phyloP scores from a whole-genome alignment of 805 yeast species.

The Metschnikowia amazonensis region DNA sequence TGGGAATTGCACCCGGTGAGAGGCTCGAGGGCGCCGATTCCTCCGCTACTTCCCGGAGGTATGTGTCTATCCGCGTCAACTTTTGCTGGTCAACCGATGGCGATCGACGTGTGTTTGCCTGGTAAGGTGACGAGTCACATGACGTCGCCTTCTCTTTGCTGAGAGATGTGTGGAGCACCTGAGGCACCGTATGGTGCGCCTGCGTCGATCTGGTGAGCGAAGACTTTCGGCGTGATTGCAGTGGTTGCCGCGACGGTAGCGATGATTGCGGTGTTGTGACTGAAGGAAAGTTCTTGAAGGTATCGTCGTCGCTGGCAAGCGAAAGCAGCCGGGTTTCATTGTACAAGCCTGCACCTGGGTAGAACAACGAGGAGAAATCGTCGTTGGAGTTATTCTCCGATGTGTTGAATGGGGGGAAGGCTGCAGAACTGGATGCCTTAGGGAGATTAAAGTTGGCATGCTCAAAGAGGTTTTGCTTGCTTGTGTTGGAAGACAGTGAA shows the following conservation, averaged over 20 bases:
- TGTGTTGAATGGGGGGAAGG: slow-evolving; percentile 19
- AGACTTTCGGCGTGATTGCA: slow-evolving; percentile 16
- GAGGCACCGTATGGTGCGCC: slow-evolving; percentile 6
- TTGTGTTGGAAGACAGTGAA: slow-evolving; percentile 32
- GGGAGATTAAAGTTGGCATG: slow-evolving; percentile 11
- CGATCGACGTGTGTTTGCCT: background rate
- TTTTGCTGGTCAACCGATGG: slow-evolving; percentile 5
- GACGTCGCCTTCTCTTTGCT: slow-evolving; percentile 3
- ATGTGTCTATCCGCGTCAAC: slow-evolving; percentile 4
- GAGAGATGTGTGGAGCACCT: slow-evolving; percentile 9
- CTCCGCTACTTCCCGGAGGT: slow-evolving; percentile 15
- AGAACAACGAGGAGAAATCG: slow-evolving; percentile 12
- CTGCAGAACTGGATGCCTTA: slow-evolving; percentile 15
- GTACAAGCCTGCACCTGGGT: slow-evolving; percentile 9
- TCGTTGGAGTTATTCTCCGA: slow-evolving; percentile 17
- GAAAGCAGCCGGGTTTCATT: slow-evolving; percentile 15
- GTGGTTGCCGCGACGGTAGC: slow-evolving; percentile 17
- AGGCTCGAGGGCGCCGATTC: slow-evolving; percentile 4
- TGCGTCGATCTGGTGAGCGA: slow-evolving; percentile 14
- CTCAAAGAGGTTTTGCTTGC: slow-evolving; percentile 16
- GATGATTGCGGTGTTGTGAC: slow-evolving; percentile 14
- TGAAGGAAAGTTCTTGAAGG: slow-evolving; percentile 3
- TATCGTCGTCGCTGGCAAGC: slow-evolving; percentile 18
- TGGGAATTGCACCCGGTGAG: background rate
- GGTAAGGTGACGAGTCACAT: background rate